These are phyloP conservation scores for Xanthoconium purpureum DNA, from an alignment of 768 basidiomycete species.

Conservation along the genomic window DNA sequence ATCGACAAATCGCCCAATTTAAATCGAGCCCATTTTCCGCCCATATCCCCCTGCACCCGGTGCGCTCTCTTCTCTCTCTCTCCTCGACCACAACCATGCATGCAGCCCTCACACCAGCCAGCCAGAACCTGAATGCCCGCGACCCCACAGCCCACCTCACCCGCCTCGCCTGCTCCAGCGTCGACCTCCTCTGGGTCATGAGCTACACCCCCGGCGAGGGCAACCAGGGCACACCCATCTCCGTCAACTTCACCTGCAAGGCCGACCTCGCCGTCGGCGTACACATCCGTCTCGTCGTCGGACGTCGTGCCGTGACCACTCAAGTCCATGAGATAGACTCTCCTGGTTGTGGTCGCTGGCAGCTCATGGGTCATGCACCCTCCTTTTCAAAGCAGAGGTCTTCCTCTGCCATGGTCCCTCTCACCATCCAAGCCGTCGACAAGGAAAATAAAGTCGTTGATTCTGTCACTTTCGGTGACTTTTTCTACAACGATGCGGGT, in stretches of 20 bases:
- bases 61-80: neutral
- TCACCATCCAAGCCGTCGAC: conserved; percentile 64
- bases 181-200: conserved; percentile 60
- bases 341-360: conserved; percentile 53
- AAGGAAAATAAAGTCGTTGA: conserved; percentile 54
- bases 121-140: conserved; percentile 9
- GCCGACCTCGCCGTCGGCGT: conserved; percentile 32
- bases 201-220: conserved; percentile 66
- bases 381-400: conserved; percentile 42
- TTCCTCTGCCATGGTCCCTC: conserved; percentile 43
- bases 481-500: conserved; percentile 59
- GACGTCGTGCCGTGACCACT: conserved; percentile 63
- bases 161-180: conserved; percentile 43
- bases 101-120: conserved; percentile 2
- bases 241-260: conserved; percentile 48
- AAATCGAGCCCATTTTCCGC: conserved; percentile 17
- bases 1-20: conserved; percentile 24
- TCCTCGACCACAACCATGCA: neutral
- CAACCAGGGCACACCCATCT: conserved; percentile 57
- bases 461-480: conserved; percentile 67
- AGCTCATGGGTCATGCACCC: conserved; percentile 63
- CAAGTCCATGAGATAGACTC: conserved; percentile 54
- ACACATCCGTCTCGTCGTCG: conserved; percentile 73
- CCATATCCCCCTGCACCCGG: neutral
- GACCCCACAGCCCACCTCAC: conserved; percentile 7